Evolutionary conservation across 495 filamentous ascomycete species (phyloP).

Genomic region (Bombardia bombarda): DNA sequence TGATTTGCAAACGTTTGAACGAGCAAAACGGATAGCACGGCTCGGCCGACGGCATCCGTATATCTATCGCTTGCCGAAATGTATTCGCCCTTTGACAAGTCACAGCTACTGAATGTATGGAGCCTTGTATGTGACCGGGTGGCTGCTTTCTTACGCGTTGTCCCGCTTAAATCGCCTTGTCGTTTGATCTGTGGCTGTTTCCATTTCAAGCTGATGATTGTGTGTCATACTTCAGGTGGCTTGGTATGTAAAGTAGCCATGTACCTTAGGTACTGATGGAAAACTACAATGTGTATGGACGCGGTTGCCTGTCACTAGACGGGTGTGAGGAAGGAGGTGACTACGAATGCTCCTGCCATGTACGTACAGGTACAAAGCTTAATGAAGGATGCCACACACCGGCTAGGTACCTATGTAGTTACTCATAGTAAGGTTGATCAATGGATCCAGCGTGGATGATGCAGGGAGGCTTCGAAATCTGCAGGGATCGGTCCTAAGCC

Average conservation of each 20-base stretch:
- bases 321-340: too few relatives aligned
- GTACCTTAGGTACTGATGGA: not conserved
- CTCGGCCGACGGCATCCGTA: too few relatives aligned
- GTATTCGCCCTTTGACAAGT: not conserved
- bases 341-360: too few relatives aligned
- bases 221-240: not conserved
- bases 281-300: not conserved
- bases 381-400: not conserved
- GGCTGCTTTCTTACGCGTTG: not conserved
- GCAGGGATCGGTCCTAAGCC: too few relatives aligned
- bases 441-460: too few relatives aligned
- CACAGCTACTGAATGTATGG: not conserved
- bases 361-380: not conserved
- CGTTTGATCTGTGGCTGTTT: too few relatives aligned
- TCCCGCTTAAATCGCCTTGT: too few relatives aligned
- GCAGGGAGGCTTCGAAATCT: too few relatives aligned
- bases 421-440: not conserved
- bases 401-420: not conserved
- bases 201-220: not conserved
- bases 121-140: not conserved
- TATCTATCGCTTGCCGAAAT: not conserved
- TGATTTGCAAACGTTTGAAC: too few relatives aligned
- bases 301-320: too few relatives aligned
- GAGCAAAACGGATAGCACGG: too few relatives aligned
- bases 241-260: not conserved